Evolutionary conservation across 2,329 filamentous ascomycete genomes (phyloP).

Genomic region (Rhinocladiella mackenziei): DNA sequence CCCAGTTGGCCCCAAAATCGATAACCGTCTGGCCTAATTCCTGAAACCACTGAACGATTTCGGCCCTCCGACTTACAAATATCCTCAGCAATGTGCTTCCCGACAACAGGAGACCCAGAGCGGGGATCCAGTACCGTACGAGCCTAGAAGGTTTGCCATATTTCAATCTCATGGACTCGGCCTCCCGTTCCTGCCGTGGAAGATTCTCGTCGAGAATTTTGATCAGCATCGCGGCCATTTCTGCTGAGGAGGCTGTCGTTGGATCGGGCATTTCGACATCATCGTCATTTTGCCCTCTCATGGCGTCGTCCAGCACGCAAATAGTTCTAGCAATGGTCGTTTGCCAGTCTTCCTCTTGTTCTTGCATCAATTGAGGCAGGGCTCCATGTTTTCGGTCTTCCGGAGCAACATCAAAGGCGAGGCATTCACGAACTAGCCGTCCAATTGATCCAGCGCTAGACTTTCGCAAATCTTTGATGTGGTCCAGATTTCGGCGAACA

Average conservation of each 20-base stretch:
- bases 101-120: slow-evolving; percentile 66
- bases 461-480: slow-evolving; percentile 67
- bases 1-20: slow-evolving; percentile 97
- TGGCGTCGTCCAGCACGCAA: slow-evolving; percentile 69
- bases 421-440: slow-evolving; percentile 78
- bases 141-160: slow-evolving; percentile 73
- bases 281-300: slow-evolving; percentile 10
- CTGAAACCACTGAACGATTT: slow-evolving; percentile 73
- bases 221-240: slow-evolving; percentile 36
- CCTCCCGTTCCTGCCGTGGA: slow-evolving; percentile 60
- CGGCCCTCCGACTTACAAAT: slow-evolving; percentile 67
- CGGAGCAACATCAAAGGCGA: slow-evolving; percentile 58
- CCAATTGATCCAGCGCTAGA: slow-evolving; percentile 83
- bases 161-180: slow-evolving; percentile 53
- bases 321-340: slow-evolving; percentile 75
- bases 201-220: slow-evolving; percentile 66
- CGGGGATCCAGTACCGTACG: slow-evolving; percentile 85
- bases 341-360: slow-evolving; percentile 62
- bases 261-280: slow-evolving; percentile 14
- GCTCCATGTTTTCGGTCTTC: slow-evolving; percentile 23
- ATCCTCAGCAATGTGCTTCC: slow-evolving; percentile 83
- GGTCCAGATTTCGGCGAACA: slow-evolving; percentile 67
- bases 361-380: slow-evolving; percentile 10
- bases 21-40: slow-evolving; percentile 73
- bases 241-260: slow-evolving; percentile 17